Base-by-base conservation (phyloP, 495 filamentous ascomycete species). In the Collariella sp. region DNA sequence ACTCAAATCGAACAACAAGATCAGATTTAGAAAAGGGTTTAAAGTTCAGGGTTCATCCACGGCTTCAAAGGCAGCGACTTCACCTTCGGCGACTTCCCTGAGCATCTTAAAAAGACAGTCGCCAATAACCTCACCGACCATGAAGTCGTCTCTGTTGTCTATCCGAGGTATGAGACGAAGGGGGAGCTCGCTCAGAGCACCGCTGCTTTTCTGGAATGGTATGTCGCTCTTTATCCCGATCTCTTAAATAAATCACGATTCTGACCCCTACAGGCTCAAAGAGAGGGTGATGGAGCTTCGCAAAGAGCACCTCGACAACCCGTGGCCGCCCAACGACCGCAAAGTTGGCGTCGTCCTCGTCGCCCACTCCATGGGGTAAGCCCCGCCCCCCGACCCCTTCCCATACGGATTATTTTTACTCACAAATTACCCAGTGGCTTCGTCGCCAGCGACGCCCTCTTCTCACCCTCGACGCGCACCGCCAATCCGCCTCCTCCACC, bases 61-160 rank as follows among this genome's bases (percentile, higher is more conserved):
- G 91, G 91, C 12, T 97, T 96, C 76, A 95, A 96, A 81, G 91
- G 91, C 24, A 81, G 79, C 56, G 89, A 96, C 64, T 81, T 91
- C 66, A 98, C 93, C 23, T 98, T 98, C 55, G 75, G 73, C 20
- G 74, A 70, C 3, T 94, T 94, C 56, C 88, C 87, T 23, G 71
- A 83, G 46, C 82, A 93, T 54, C 75, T 97, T 11, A 76, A 82
- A 42, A 75, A 75, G 2, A 76, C 84, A 2, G 72, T 94, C 38
- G 77, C 78, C 56, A 79, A 83, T 67, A 79, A 82, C 22, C 77
- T 96, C 10, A 84, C 87, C 1, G 79, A 84, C 16, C 70, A 95
- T 58, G 74, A 75, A n/a, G 79, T 96, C 20, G 70, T 71, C 39
- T 80, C 81, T 0, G 76, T 86, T 42, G 80, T 86, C 23, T 98